These are phyloP conservation scores for Fallopia convolvulus DNA, from an alignment of 148 eudicot species.

Conservation along the genomic window DNA sequence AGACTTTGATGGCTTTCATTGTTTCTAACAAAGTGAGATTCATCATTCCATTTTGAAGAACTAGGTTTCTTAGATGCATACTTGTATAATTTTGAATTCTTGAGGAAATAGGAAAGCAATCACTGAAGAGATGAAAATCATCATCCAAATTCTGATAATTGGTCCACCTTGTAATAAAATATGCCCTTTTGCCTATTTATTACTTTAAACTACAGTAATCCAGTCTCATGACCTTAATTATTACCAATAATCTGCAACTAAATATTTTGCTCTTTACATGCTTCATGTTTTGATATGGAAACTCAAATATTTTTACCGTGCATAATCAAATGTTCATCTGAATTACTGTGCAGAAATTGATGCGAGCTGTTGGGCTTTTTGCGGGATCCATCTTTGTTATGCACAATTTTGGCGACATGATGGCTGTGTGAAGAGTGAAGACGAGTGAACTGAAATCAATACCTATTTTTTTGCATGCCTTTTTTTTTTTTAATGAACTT, in stretches of 20 bases:
- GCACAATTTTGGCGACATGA: conserved; percentile 37
- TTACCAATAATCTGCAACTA: background rate
- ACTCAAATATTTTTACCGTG: background rate
- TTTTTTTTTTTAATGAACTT: background rate
- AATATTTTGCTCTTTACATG: background rate
- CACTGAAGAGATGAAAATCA: background rate
- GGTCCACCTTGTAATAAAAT: background rate
- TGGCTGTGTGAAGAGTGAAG: conserved; percentile 27
- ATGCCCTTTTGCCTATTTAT: background rate
- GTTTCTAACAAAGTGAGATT: too few relatives aligned
- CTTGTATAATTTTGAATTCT: background rate
- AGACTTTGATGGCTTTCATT: too few relatives aligned
- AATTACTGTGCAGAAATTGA: conserved; percentile 25
- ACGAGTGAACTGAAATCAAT: background rate
- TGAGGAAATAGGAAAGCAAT: background rate
- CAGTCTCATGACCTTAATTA: background rate
- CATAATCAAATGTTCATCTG: background rate
- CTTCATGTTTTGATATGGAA: background rate
- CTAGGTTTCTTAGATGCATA: background rate
- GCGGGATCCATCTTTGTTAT: conserved; percentile 37
- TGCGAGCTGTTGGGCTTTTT: conserved; percentile 39
- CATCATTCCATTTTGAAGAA: too few relatives aligned
- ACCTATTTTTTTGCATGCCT: background rate
- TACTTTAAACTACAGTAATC: background rate
- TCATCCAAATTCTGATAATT: background rate